Evolutionary conservation across 768 basidiomycete species (phyloP), one percentile per base, ranked within the genome.

Genomic region (Lactifluus hygrophoroides): DNA sequence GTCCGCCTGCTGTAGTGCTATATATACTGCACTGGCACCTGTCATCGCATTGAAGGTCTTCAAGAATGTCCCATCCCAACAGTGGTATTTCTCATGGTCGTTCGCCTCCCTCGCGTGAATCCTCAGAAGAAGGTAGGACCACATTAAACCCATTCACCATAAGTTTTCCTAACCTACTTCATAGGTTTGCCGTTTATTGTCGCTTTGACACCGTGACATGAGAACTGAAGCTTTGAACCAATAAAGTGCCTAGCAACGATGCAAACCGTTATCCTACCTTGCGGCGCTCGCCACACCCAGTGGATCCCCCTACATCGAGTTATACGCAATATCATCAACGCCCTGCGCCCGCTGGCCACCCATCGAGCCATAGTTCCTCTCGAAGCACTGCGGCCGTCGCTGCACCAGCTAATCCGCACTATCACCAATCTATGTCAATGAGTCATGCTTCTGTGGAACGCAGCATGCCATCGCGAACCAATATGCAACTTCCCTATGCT

Each of bases 401-500:
- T 23, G 50, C 64, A 2, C 61, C 60, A 47, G 58, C 67, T 40
- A 38, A 21, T 42, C 19, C 55, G 35, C 23, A 57, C 2, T 54
- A 64, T n/a, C 64, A 64, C 48, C 66, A 69, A 9, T n/a, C 53
- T 23, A 30, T 55, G 34, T 13, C 42, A 32, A 56, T 67, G 46
- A 68, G 72, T 52, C 75, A 74, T 46, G 62, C 70, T 8, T 70
- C 75, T 5, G 70, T 66, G 37, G 70, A 65, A 28, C 67, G 68
- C 46, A 66, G 56, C 34, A 35, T 57, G 23, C 59, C 65, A 21
- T 61, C 66, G 14, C 66, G 70, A 40, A 30, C 38, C 68, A 75
- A 68, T 65, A 74, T 76, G n/a, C 73, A 16, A 25, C 47, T 77
- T n/a, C 77, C 78, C 25, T 85, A 82, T 62, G 74, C 83, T 23